Evolutionary conservation across 208 protist species (phyloP).

Genomic region (Naegleria lovaniensis): DNA sequence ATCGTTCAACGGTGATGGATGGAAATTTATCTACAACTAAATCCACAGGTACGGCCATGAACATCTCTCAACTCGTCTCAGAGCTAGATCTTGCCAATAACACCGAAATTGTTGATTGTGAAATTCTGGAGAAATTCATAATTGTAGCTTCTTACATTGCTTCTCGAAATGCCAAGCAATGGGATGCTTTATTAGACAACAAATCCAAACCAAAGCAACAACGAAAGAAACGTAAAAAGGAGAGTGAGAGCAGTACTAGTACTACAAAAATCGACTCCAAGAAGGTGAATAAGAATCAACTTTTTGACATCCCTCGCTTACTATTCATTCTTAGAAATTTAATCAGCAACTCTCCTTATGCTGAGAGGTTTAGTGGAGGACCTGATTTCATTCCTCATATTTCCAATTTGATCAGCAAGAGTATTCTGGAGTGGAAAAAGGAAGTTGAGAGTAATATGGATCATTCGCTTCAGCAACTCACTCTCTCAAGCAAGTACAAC

Average conservation of each 20-base stretch:
- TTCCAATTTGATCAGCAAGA: not conserved
- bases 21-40: too few species aligned
- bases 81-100: not conserved
- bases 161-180: not conserved
- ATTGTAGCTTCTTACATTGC: not conserved
- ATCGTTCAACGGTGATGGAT: too few species aligned
- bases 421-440: not conserved
- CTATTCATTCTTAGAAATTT: not conserved
- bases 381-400: not conserved
- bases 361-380: not conserved
- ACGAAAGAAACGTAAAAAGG: not conserved
- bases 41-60: too few species aligned
- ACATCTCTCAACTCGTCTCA: too few species aligned
- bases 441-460: not conserved
- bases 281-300: not conserved
- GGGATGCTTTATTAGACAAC: not conserved
- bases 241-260: not conserved
- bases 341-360: not conserved
- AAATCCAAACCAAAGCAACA: not conserved
- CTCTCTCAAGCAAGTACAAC: not conserved
- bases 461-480: not conserved
- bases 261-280: not conserved
- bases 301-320: not conserved
- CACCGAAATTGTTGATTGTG: not conserved
- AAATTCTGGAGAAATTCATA: not conserved